Evolutionary conservation across 192 early-diverging fungal species (phyloP).

Genomic region (Paraglomus brasilianum): DNA sequence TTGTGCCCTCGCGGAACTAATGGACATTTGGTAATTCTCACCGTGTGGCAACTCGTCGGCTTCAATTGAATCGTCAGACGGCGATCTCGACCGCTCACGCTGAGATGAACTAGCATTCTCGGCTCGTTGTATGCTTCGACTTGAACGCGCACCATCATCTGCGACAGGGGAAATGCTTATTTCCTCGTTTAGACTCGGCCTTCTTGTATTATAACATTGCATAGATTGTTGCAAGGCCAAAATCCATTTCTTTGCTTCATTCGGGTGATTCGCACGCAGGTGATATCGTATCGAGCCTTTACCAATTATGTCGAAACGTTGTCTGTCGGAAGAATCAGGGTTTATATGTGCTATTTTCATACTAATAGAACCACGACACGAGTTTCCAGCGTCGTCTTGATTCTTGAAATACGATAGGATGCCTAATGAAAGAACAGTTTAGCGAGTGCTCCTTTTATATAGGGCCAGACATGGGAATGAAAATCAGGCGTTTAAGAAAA

Average conservation of each 20-base stretch:
- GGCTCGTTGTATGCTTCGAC: slow-evolving; percentile 1
- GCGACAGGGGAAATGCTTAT: slow-evolving; percentile 18
- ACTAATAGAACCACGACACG: slow-evolving; percentile 80
- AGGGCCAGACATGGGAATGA: background rate
- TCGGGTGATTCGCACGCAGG: slow-evolving; percentile 62
- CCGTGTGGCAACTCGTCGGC: slow-evolving; percentile 39
- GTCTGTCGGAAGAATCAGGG: slow-evolving; percentile 61
- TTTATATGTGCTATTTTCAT: slow-evolving; percentile 66
- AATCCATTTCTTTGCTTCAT: slow-evolving; percentile 82
- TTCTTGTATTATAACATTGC: slow-evolving; percentile 55
- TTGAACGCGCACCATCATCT: slow-evolving; percentile 13
- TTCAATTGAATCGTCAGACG: slow-evolving; percentile 24
- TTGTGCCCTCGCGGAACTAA: slow-evolving; percentile 58
- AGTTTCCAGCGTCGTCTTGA: slow-evolving; percentile 69
- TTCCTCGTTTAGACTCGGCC: slow-evolving; percentile 18
- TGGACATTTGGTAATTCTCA: slow-evolving; percentile 44
- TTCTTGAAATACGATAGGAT: slow-evolving; percentile 83
- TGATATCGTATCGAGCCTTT: slow-evolving; percentile 74
- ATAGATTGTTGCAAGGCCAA: slow-evolving; percentile 75
- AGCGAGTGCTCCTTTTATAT: background rate
- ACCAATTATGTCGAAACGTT: slow-evolving; percentile 75
- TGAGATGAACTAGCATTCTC: background rate
- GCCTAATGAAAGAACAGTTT: slow-evolving; percentile 8
- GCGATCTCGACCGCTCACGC: slow-evolving; percentile 24
- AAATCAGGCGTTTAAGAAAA: background rate